Evolutionary conservation across 1,139 yeast genomes (phyloP).

Genomic region (Scheffersomyces lignicola): DNA sequence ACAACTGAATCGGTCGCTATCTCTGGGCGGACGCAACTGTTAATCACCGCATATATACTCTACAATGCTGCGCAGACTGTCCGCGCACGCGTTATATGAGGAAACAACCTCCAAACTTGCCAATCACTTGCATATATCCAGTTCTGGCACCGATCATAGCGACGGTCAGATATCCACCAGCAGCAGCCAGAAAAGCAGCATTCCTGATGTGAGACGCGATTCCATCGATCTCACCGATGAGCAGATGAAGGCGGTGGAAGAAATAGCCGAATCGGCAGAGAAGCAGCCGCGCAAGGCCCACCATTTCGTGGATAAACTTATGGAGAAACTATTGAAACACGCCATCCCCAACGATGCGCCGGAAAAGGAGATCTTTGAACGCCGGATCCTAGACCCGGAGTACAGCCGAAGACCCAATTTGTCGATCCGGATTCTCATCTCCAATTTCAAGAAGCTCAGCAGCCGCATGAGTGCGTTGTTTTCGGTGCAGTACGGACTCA

Average conservation of each 20-base stretch:
- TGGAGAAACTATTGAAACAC: constrained; percentile 52
- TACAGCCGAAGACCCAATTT: constrained; percentile 47
- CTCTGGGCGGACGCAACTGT: too few species aligned
- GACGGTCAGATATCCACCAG: too few species aligned
- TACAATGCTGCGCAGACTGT: too few species aligned
- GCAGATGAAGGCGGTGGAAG: constrained; percentile 18
- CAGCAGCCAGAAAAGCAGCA: too few species aligned
- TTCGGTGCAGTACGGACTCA: constrained; percentile 53
- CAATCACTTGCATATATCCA: too few species aligned
- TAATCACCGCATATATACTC: too few species aligned
- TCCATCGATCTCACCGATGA: constrained; percentile 14
- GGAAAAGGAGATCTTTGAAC: constrained; percentile 45
- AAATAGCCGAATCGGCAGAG: constrained; percentile 27
- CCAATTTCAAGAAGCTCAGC: constrained; percentile 54
- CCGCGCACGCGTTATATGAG: too few species aligned
- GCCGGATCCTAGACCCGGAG: constrained; percentile 45
- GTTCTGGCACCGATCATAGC: too few species aligned
- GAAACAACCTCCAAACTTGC: too few species aligned
- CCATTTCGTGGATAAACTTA: constrained; percentile 59
- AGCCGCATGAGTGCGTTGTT: constrained; percentile 54
- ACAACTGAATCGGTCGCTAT: too few species aligned
- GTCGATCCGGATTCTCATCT: constrained; percentile 48
- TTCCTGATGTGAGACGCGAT: too few species aligned
- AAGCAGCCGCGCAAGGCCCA: constrained; percentile 15
- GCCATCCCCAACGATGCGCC: constrained; percentile 43